Base-by-base conservation (phyloP, 1,284 basidiomycete species). In the Athelia sp. region DNA sequence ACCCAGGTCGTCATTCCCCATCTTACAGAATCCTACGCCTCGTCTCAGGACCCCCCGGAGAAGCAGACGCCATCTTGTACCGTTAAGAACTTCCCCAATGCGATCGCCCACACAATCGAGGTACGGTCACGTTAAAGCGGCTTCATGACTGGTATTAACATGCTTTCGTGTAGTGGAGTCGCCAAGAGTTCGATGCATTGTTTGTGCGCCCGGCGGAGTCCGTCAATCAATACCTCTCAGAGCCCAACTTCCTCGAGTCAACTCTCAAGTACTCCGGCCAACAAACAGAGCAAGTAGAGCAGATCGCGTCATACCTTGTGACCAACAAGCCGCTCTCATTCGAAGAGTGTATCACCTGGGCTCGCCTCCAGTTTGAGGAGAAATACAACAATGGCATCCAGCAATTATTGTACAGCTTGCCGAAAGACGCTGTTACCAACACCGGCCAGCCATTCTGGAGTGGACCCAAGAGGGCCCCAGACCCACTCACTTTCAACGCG, bases 61-160 rank as follows among this genome's bases (percentile, higher is more conserved):
- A 99, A 98, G 73, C 91, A 96, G 64, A 89, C 95, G 14, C 93
- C 98, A 10, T 93, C 93, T 36, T 99, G 98, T 71, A 99, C 97
- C 9, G 90, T 99, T 63, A 99, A 98, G 75, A 98, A 94, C 72
- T 99, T 99, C 82, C 97, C 97, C 24, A 98, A 99, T 66, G 87
- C 90, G 31, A 99, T 99, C 59, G 88, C 94, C 60, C 97, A 99
- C 72, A 98, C 96, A n/a, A 99, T 99, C 56, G 91, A 96, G 75
- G 89, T 88, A 58, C 54, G 32, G 14, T 31, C 48, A 17, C 45
- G 15, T 46, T 32, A 13, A n/a, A 42, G 35, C 50, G 18, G 17
- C 26, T 18, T 14, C 24, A 22, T 22, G 38, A 21, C 15, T 24
- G 51, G 47, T 4, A n/a, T 52, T 46, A 46, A 47, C 44, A 52